These are phyloP conservation scores for Dactylis glomerata DNA, from an alignment of 176 grass and related monocot genomes.

Conservation along the genomic window DNA sequence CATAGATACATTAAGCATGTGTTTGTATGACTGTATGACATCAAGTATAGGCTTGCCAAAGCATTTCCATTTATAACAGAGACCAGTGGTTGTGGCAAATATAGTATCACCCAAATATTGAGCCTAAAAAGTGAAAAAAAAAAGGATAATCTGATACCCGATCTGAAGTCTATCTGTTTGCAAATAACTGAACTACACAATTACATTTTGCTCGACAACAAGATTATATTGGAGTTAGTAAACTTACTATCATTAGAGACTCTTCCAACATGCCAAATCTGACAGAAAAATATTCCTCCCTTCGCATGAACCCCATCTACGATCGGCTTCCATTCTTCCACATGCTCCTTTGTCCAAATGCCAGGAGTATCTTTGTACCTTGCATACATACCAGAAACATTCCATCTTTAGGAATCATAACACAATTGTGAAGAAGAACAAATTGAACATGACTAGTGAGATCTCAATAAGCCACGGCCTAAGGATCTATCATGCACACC, in stretches of 20 bases:
- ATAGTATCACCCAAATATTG: background rate
- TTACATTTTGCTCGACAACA: background rate
- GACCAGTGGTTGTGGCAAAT: background rate
- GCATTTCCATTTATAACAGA: background rate
- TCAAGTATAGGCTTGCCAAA: background rate
- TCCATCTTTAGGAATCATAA: background rate
- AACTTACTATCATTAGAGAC: background rate
- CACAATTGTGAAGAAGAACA: background rate
- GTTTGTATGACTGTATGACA: background rate
- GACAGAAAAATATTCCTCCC: background rate
- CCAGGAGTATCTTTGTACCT: background rate
- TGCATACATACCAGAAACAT: background rate
- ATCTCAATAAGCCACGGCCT: background rate
- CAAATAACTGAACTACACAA: background rate
- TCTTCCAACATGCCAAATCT: background rate
- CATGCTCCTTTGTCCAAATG: background rate
- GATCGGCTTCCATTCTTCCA: background rate
- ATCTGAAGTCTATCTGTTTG: background rate
- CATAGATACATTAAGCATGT: background rate
- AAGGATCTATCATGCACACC: slow-evolving; percentile 28
- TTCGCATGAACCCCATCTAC: background rate
- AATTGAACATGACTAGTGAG: background rate
- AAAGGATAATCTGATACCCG: background rate
- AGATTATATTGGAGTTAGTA: background rate
- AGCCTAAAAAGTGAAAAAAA: background rate